A percentile compares a stretch with the other conserved stretches of the same genome.
These are phyloP conservation scores for Prunus mongolica DNA, from an alignment of 306 rosid species.

Conservation along the genomic window DNA sequence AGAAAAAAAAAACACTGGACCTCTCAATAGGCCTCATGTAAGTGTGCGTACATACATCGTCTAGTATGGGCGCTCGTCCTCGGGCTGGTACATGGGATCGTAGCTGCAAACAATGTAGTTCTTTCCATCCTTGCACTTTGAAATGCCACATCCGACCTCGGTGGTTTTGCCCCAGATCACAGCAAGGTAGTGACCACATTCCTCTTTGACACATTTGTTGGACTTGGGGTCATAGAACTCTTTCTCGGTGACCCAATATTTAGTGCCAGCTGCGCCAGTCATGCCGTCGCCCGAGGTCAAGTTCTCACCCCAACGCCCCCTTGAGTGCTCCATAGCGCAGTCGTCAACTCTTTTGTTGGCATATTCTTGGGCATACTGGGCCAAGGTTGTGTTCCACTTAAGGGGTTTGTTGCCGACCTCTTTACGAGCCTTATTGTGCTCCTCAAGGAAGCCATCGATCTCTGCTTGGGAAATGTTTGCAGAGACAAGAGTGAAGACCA, in stretches of 20 bases:
- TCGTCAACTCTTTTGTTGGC: constrained; percentile 17
- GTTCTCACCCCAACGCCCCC: constrained; percentile 56
- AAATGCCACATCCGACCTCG: constrained; percentile 24
- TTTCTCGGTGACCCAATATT: constrained; percentile 40
- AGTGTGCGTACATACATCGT: neutral
- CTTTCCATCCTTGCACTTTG: constrained; percentile 1
- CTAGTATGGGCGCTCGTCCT: constrained; percentile 34
- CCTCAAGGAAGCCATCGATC: constrained; percentile 17
- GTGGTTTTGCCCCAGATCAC: constrained; percentile 26
- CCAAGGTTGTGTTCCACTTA: constrained; percentile 20
- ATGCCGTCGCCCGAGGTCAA: constrained; percentile 35
- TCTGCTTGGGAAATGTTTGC: neutral
- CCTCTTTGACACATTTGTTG: neutral
- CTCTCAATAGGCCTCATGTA: neutral
- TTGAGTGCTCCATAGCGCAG: constrained; percentile 55
- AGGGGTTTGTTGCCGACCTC: constrained; percentile 3
- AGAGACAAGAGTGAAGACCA: neutral
- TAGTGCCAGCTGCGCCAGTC: constrained; percentile 30
- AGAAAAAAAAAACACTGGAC: neutral
- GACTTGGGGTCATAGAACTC: neutral
- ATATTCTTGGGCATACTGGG: constrained; percentile 43
- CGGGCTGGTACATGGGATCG: constrained; percentile 17
- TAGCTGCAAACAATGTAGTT: constrained; percentile 22
- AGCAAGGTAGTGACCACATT: constrained; percentile 26
- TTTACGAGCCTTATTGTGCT: constrained; percentile 29